A percentile compares a stretch with the other conserved stretches of the same genome.
Conservation (phyloP, 768 basidiomycete species). For the Leucocoprinus leucothites region DNA sequence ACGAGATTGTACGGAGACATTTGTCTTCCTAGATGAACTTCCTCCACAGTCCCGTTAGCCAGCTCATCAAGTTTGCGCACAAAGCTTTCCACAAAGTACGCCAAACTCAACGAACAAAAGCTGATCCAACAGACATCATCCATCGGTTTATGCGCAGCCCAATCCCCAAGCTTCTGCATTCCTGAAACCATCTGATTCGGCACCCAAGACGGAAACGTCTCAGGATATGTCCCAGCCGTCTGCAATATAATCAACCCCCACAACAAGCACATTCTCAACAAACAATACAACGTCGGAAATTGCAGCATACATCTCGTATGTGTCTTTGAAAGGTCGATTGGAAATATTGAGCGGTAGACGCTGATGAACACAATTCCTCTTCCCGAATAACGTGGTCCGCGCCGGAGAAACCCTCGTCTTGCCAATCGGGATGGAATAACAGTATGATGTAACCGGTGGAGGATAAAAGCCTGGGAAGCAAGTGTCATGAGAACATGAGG, state of each 20-base stretch:
- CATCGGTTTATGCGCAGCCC: constrained; percentile 52
- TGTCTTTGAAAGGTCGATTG: constrained; percentile 60
- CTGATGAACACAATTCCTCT: constrained; percentile 23
- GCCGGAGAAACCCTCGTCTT: constrained; percentile 11
- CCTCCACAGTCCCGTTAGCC: constrained; percentile 41
- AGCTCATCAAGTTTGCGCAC: constrained; percentile 56
- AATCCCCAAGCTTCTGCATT: constrained; percentile 36
- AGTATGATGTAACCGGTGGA: constrained; percentile 77
- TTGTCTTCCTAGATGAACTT: constrained; percentile 30
- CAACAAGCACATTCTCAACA: constrained; percentile 52
- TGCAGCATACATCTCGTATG: constrained; percentile 57
- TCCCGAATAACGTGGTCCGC: constrained; percentile 24
- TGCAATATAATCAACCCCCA: constrained; percentile 63
- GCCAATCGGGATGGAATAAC: constrained; percentile 60
- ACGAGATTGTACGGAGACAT: constrained; percentile 60
- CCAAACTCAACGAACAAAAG: constrained; percentile 63
- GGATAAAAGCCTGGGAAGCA: constrained; percentile 52
- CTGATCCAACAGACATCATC: constrained; percentile 70
- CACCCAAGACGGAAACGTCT: constrained; percentile 21
- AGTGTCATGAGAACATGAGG: not conserved
- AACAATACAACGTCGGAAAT: constrained; percentile 59
- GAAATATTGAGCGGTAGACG: constrained; percentile 45
- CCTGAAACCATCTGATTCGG: constrained; percentile 17
- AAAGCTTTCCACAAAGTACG: constrained; percentile 63
- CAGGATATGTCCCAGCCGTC: constrained; percentile 40